These are phyloP conservation scores for Fusarium sacchari DNA, from an alignment of 2,329 filamentous ascomycete genomes.

Conservation along the genomic window DNA sequence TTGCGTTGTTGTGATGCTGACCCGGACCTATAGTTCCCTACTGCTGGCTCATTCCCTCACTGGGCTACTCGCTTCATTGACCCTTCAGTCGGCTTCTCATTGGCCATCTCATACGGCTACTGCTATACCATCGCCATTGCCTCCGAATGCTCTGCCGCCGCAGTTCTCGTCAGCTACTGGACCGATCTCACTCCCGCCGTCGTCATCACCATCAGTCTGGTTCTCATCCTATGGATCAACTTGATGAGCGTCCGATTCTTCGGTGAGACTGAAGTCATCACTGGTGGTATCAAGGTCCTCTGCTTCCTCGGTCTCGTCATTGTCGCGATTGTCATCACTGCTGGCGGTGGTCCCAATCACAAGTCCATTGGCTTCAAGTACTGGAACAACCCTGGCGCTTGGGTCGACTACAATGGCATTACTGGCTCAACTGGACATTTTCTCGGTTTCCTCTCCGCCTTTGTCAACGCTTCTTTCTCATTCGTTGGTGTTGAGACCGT, in stretches of 20 bases:
- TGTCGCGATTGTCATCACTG: slow-evolving; percentile 64
- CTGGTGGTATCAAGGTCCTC: slow-evolving; percentile 68
- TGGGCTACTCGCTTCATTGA: slow-evolving; percentile 43
- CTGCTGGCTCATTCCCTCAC: slow-evolving; percentile 40
- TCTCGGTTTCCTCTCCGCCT: slow-evolving; percentile 64
- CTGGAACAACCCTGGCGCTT: slow-evolving; percentile 55
- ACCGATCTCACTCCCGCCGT: slow-evolving; percentile 39
- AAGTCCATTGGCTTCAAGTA: slow-evolving; percentile 56
- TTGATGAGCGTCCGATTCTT: slow-evolving; percentile 67
- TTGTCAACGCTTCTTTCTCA: slow-evolving; percentile 65
- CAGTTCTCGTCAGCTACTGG: slow-evolving; percentile 38
- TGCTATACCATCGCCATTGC: slow-evolving; percentile 41
- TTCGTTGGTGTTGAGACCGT: slow-evolving; percentile 55
- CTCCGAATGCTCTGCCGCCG: slow-evolving; percentile 37
- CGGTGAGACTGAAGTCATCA: slow-evolving; percentile 70
- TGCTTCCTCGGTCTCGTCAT: slow-evolving; percentile 68
- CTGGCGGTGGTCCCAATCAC: slow-evolving; percentile 64
- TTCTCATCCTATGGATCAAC: slow-evolving; percentile 65
- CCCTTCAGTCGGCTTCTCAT: slow-evolving; percentile 35
- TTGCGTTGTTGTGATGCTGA: neutral
- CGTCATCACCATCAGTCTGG: slow-evolving; percentile 62
- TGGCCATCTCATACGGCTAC: slow-evolving; percentile 41
- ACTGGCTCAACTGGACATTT: slow-evolving; percentile 60
- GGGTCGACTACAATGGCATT: slow-evolving; percentile 58
- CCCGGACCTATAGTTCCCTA: slow-evolving; percentile 22